These are phyloP conservation scores for Nemania sp. DNA, from an alignment of 2,329 filamentous ascomycete species.

Conservation along the genomic window DNA sequence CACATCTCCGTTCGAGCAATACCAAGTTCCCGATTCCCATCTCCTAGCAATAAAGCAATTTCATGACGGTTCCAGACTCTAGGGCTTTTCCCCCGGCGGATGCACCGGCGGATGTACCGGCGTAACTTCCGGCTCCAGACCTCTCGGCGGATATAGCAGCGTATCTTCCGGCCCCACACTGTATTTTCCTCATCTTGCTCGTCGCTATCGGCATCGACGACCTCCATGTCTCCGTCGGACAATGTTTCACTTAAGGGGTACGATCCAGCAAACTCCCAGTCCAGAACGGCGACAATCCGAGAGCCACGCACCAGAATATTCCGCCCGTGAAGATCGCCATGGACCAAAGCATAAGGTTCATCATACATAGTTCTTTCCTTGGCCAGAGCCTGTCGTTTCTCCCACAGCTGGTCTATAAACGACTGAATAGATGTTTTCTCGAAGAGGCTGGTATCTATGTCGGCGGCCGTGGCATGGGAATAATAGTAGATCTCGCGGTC, in stretches of 20 bases:
- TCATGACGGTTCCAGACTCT: slow-evolving; percentile 1
- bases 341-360: slow-evolving; percentile 21
- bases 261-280: slow-evolving; percentile 24
- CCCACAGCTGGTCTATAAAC: background rate
- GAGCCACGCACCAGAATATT: slow-evolving; percentile 16
- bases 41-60: slow-evolving; percentile 8
- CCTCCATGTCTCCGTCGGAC: background rate
- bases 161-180: slow-evolving; percentile 3
- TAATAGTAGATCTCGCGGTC: slow-evolving; percentile 16
- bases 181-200: slow-evolving; percentile 3
- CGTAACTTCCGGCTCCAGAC: slow-evolving; percentile 2
- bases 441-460: slow-evolving; percentile 12
- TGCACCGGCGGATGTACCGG: too few species aligned
- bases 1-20: slow-evolving; percentile 12
- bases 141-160: background rate
- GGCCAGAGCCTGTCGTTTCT: slow-evolving; percentile 1
- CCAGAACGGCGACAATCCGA: slow-evolving; percentile 11
- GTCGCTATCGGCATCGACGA: slow-evolving; percentile 2
- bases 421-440: background rate
- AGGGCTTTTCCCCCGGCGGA: too few species aligned
- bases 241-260: slow-evolving; percentile 22
- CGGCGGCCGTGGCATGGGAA: background rate
- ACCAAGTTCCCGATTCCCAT: background rate
- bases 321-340: slow-evolving; percentile 22
- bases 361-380: background rate